phyloP scores from a whole-genome alignment of 2,329 filamentous ascomycete species.

The Beauveria brongniartii region DNA sequence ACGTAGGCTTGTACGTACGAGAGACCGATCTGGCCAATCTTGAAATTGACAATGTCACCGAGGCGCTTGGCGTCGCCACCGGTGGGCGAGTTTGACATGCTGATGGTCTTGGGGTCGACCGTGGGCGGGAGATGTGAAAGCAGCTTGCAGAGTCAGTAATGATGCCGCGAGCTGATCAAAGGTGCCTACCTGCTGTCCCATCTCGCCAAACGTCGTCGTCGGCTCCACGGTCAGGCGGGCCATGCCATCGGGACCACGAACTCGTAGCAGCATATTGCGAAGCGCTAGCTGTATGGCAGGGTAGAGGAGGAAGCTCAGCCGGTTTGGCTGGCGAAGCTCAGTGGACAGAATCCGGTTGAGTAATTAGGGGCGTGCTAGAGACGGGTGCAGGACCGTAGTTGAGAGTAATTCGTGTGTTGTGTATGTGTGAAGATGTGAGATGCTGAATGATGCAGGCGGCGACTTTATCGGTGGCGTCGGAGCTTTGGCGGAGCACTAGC shows the following conservation, averaged over 20 bases:
- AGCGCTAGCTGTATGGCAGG: background rate
- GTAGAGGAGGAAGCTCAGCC: background rate
- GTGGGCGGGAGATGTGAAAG: conserved; percentile 50
- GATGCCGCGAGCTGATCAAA: background rate
- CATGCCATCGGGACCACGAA: conserved; percentile 88
- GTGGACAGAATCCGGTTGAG: too few relatives aligned
- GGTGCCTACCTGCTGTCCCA: conserved; percentile 42
- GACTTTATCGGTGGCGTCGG: conserved; percentile 8
- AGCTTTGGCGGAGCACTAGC: conserved; percentile 9
- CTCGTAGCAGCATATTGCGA: conserved; percentile 67
- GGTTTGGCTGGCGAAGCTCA: conserved; percentile 3
- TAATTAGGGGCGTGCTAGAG: background rate
- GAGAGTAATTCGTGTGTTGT: background rate
- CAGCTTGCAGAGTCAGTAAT: conserved; percentile 35
- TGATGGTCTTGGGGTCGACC: conserved; percentile 52
- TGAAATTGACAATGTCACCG: conserved; percentile 47
- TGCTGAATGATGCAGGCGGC: conserved; percentile 5
- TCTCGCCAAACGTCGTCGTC: conserved; percentile 61
- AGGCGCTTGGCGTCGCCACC: conserved; percentile 51
- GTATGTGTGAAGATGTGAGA: background rate
- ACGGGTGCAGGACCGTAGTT: background rate
- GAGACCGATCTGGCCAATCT: conserved; percentile 51
- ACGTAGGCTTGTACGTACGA: conserved; percentile 32
- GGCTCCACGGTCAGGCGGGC: conserved; percentile 74
- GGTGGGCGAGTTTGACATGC: conserved; percentile 52